Conservation (phyloP, 495 filamentous ascomycete genomes). For the Coniosporium apollinis region DNA sequence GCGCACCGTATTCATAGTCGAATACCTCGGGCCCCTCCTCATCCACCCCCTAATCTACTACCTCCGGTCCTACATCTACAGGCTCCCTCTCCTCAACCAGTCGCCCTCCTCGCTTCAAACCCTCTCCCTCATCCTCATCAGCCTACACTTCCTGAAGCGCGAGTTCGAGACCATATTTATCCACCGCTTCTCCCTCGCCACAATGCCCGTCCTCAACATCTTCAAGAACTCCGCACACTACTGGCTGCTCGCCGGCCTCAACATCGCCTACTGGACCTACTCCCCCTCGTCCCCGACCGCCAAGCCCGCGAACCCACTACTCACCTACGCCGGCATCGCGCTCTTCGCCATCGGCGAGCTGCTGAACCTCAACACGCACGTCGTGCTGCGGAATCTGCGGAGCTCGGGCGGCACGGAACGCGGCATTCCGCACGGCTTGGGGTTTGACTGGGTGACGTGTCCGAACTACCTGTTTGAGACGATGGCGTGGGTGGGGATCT, state of each 20-base stretch:
- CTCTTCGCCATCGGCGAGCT: constrained; percentile 63
- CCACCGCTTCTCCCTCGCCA: constrained; percentile 86
- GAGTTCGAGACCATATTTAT: constrained; percentile 89
- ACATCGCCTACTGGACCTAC: constrained; percentile 78
- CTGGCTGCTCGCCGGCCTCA: constrained; percentile 68
- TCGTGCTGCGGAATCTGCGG: constrained; percentile 57
- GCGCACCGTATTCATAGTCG: constrained; percentile 86
- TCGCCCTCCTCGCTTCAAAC: constrained; percentile 49
- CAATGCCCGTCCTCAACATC: constrained; percentile 76
- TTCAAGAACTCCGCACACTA: constrained; percentile 86
- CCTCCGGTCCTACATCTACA: constrained; percentile 58
- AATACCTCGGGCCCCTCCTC: constrained; percentile 88
- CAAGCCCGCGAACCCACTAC: constrained; percentile 24
- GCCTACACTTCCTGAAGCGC: constrained; percentile 81
- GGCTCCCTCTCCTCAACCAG: constrained; percentile 37
- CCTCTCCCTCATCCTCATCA: constrained; percentile 52
- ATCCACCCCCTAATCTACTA: constrained; percentile 62
- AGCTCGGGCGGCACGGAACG: constrained; percentile 66
- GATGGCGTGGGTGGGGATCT: constrained; percentile 65
- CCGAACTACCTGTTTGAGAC: constrained; percentile 96
- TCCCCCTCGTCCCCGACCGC: constrained; percentile 47
- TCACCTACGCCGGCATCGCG: constrained; percentile 45
- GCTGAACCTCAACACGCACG: constrained; percentile 62
- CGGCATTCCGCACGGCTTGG: constrained; percentile 72
- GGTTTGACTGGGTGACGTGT: constrained; percentile 79